Base-by-base conservation (phyloP, 2,329 filamentous ascomycete species). In the Colletotrichum sp. region DNA sequence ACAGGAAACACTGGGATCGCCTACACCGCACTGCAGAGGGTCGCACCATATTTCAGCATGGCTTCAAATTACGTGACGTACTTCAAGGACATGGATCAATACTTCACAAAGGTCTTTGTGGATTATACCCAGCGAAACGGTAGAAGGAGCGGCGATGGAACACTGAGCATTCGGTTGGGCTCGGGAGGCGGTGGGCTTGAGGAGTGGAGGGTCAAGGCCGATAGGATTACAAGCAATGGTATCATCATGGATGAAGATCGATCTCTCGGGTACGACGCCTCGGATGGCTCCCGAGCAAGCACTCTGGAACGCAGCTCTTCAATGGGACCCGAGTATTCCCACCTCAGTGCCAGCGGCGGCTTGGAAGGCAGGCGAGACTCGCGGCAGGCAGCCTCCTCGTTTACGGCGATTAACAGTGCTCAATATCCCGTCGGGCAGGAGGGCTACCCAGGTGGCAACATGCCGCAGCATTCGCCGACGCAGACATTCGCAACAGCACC, bases 31-130 rank as follows among this genome's bases (percentile, higher is more conserved):
- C 84, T 93, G 26, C 83, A 83, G 3, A 86, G 88, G 62, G 90
- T 93, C 87, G 85, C 88, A 0, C 82, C 82, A 5, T 88, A 87
- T 80, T 83, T 92, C 59, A 88, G 88, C 71, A 91, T 92, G 89
- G 91, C 90, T 3, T 86, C 86, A 34, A 89, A 88, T 5, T 93
- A 92, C 81, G 86, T 89, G 71, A 84, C 83, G 63, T 89, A 90
- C 9, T 88, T 93, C 71, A 84, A 85, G 32, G 87, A 88, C 18
- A 89, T 91, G 85, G 87, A 90, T 77, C 81, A 82, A 5, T 92
- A 90, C 78, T 92, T 91, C 77, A 80, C 85, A 3, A 84, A 81
- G 2, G 71, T 76, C 15, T 67, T 34, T 34, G 49, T 85, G 34
- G 89, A 92, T 75, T 90, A 88, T 76, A 36, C 80, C 81, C 34